These are phyloP conservation scores for Cryptococcus hybrid DNA, from an alignment of 1,284 basidiomycete genomes.

Conservation along the genomic window DNA sequence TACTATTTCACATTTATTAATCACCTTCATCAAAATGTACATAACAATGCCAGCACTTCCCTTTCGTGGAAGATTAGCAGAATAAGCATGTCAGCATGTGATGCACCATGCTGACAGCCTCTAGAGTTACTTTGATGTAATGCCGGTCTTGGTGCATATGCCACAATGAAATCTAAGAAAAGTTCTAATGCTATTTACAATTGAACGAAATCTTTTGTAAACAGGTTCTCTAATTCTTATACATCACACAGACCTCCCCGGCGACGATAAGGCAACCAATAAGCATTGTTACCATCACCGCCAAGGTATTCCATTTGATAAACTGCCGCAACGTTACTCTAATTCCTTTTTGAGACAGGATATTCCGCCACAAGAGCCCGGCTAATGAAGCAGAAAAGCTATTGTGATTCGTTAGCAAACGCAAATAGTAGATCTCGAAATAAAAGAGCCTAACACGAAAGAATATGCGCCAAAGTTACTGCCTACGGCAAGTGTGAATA, in stretches of 20 bases:
- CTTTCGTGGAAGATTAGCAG: no score
- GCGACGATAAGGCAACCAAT: slow-evolving; percentile 53
- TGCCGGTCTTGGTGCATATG: no score
- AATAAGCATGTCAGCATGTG: no score
- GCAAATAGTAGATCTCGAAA: neutral
- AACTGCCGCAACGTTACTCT: slow-evolving; percentile 66
- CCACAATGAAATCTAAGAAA: no score
- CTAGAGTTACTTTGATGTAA: no score
- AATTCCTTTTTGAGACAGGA: slow-evolving; percentile 76
- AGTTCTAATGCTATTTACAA: no score
- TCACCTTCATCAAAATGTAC: no score
- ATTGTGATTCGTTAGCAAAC: neutral
- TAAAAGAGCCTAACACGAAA: slow-evolving; percentile 59
- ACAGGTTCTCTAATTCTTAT: slow-evolving; percentile 12
- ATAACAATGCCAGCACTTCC: no score
- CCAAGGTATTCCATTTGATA: slow-evolving; percentile 67
- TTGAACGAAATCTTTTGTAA: no score
- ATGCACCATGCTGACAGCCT: no score
- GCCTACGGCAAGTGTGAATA: slow-evolving; percentile 70
- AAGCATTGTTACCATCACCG: slow-evolving; percentile 64
- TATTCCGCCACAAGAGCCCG: slow-evolving; percentile 80
- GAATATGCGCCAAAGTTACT: slow-evolving; percentile 92
- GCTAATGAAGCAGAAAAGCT: slow-evolving; percentile 79
- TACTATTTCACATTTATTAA: no score
- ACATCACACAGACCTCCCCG: slow-evolving; percentile 51